Evolutionary conservation across 345 rosid genomes (phyloP).

Genomic region (Rhizophora apiculata): DNA sequence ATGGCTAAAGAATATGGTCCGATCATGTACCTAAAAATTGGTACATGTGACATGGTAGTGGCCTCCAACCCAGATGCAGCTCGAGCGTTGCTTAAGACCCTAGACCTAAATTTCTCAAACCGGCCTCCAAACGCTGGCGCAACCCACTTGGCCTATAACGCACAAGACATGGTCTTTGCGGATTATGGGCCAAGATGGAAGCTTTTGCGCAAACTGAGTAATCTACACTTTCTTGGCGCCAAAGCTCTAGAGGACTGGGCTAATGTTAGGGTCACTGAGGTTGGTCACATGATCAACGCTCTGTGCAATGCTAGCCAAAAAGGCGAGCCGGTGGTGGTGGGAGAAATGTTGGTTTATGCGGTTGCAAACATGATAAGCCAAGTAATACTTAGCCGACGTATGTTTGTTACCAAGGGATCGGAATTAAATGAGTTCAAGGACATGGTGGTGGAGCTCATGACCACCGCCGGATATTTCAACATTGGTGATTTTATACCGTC

Average conservation of each 20-base stretch:
- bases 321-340: conserved; percentile 34
- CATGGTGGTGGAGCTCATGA: conserved; percentile 66
- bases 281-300: conserved; percentile 49
- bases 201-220: conserved; percentile 52
- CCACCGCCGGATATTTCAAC: conserved; percentile 45
- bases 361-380: conserved; percentile 60
- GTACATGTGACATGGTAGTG: conserved; percentile 48
- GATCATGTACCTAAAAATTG: conserved; percentile 50
- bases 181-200: conserved; percentile 57
- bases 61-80: conserved; percentile 59
- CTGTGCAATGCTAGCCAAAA: conserved; percentile 30
- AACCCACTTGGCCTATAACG: conserved; percentile 47
- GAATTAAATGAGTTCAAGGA: conserved; percentile 54
- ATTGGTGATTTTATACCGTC: conserved; percentile 58
- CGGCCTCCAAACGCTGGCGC: conserved; percentile 53
- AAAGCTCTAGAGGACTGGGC: conserved; percentile 57
- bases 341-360: conserved; percentile 46
- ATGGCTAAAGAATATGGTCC: conserved; percentile 57
- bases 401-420: conserved; percentile 41
- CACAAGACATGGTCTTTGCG: conserved; percentile 64
- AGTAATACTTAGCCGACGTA: conserved; percentile 41
- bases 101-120: conserved; percentile 55
- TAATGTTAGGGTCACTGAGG: conserved; percentile 28
- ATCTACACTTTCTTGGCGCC: conserved; percentile 55
- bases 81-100: conserved; percentile 48